These are phyloP conservation scores for Skeletonema marinoi DNA, from an alignment of 108 stramenopile genomes.

Conservation along the genomic window DNA sequence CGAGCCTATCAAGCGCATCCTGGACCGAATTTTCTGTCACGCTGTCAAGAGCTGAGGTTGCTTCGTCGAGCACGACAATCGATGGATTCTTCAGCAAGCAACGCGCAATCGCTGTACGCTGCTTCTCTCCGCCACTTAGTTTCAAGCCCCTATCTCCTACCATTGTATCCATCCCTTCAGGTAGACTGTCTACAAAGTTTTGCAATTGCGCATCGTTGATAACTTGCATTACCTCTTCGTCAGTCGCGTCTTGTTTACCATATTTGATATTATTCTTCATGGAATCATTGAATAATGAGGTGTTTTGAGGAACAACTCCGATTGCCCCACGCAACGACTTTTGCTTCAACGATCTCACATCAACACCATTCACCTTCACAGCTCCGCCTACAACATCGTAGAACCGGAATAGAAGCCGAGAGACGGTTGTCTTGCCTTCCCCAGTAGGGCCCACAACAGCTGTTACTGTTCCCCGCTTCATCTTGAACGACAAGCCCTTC, in stretches of 20 bases:
- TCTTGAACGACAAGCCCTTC: constrained; percentile 88
- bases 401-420: constrained; percentile 92
- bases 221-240: constrained; percentile 75
- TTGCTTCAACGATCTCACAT: constrained; percentile 86
- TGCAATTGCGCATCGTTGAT: constrained; percentile 78
- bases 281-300: constrained; percentile 95
- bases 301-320: constrained; percentile 95
- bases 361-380: constrained; percentile 93
- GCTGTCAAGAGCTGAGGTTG: constrained; percentile 70
- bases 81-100: constrained; percentile 95
- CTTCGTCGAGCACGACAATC: constrained; percentile 68
- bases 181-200: constrained; percentile 77
- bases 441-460: constrained; percentile 96
- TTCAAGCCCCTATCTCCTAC: constrained; percentile 98
- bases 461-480: constrained; percentile 93
- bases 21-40: constrained; percentile 90
- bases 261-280: constrained; percentile 88
- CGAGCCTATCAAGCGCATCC: constrained; percentile 94
- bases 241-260: constrained; percentile 73
- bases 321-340: constrained; percentile 78
- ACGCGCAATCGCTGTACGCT: constrained; percentile 86
- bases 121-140: constrained; percentile 85
- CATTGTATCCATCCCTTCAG: constrained; percentile 91
- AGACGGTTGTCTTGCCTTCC: constrained; percentile 93
- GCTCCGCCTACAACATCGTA: constrained; percentile 88